Conservation (phyloP, 2,329 filamentous ascomycete genomes). For the Epichloe gansuensis region DNA sequence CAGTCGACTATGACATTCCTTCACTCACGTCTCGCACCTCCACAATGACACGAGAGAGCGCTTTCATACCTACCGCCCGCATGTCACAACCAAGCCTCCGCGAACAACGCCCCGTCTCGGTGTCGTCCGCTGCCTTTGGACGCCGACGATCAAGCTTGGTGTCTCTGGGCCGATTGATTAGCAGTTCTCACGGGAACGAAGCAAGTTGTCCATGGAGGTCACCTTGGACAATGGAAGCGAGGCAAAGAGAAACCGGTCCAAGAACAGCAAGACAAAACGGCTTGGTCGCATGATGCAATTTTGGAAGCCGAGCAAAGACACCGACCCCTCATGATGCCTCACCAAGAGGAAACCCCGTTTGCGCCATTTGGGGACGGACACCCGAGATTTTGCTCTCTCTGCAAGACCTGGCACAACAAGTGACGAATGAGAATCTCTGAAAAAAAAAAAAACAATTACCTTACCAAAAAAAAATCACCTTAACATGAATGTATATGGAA, state of each 20-base stretch:
- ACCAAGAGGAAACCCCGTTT: background rate
- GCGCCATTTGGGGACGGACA: no score
- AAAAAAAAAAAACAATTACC: background rate
- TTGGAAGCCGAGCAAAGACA: constrained; percentile 52
- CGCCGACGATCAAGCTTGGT: constrained; percentile 65
- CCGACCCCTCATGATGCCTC: constrained; percentile 13
- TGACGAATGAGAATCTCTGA: background rate
- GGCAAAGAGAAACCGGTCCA: constrained; percentile 39
- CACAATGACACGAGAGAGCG: constrained; percentile 61
- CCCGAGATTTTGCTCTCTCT: background rate
- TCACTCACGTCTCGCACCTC: constrained; percentile 66
- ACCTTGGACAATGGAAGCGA: constrained; percentile 42
- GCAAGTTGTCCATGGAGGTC: constrained; percentile 62
- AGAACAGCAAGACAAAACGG: constrained; percentile 53
- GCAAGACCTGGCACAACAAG: background rate
- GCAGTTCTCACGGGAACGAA: constrained; percentile 63
- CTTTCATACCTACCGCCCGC: constrained; percentile 31
- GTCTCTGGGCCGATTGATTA: constrained; percentile 65
- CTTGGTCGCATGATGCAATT: constrained; percentile 68
- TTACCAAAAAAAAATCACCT: background rate
- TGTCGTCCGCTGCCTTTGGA: constrained; percentile 50
- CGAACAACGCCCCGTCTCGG: constrained; percentile 49
- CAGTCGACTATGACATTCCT: constrained; percentile 57
- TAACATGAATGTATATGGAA: constrained; percentile 24
- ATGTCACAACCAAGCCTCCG: constrained; percentile 36